phyloP scores from a whole-genome alignment of 2,329 filamentous ascomycete genomes.

The Pseudocercospora fijiensis region DNA sequence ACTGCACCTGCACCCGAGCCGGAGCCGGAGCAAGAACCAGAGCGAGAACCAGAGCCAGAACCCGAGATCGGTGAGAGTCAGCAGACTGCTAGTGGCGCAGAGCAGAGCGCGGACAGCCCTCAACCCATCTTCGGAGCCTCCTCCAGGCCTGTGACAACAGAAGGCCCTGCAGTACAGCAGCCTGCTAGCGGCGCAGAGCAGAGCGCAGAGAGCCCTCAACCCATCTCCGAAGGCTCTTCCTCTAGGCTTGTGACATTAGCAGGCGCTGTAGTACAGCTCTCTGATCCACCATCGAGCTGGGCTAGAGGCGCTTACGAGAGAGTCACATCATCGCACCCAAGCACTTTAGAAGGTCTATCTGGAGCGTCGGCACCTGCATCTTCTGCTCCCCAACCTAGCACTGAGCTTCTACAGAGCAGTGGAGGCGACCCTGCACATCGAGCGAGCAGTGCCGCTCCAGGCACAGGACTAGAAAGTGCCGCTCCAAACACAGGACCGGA shows the following conservation, averaged over 20 bases:
- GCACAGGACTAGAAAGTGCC: background rate
- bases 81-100: slow-evolving; percentile 8
- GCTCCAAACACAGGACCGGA: background rate
- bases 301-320: slow-evolving; percentile 28
- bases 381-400: background rate
- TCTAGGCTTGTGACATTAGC: background rate
- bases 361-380: background rate
- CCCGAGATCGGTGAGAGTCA: slow-evolving; percentile 33
- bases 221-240: slow-evolving; percentile 10
- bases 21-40: slow-evolving; percentile 13
- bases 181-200: slow-evolving; percentile 4
- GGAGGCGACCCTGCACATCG: background rate
- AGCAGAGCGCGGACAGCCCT: slow-evolving; percentile 15
- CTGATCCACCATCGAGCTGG: slow-evolving; percentile 34
- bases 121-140: slow-evolving; percentile 18
- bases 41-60: slow-evolving; percentile 15
- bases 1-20: background rate
- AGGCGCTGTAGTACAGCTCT: slow-evolving; percentile 20
- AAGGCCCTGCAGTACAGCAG: too few relatives aligned
- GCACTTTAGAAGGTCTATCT: background rate
- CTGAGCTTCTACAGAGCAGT: slow-evolving; percentile 9
- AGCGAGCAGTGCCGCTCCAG: background rate
- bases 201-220: slow-evolving; percentile 22
- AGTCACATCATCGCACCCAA: slow-evolving; percentile 7
- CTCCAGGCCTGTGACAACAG: background rate